Evolutionary conservation across 208 protist genomes (phyloP), one percentile per base, ranked within the genome.

Genomic region (Endotrypanum monterogeii): DNA sequence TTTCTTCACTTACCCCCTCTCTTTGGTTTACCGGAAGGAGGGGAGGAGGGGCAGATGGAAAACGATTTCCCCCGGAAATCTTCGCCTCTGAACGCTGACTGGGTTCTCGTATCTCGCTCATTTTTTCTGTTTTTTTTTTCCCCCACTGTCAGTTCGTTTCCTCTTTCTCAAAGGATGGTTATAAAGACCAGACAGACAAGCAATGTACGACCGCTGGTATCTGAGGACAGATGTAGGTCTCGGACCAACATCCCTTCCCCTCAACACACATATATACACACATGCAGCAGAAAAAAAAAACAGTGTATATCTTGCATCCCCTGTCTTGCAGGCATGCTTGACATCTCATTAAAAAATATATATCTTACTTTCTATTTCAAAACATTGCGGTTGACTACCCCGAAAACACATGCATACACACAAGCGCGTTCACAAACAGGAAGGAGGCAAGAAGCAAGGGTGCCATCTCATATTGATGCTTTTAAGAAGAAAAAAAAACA

Each of bases 291-390:
- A 52, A 16, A 69, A 56, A 68, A 58, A 30, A 62, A 68, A 28
- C 44, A 6, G 11, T 9, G 32, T 20, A 2, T 30, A 46, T 60
- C 5, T 4, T 28, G 28, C 14, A 8, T 20, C 32, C 20, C 25
- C 65, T 39, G 48, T 3, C 65, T 39, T 70, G 7, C 25, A 14
- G 16, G 20, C 28, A 14, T 0, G 30, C 16, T 60, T 28, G 8
- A 1, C 28, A 39, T 7, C 48, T 51, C 25, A 37, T 56, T 55
- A n/a, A n/a, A n/a, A n/a, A n/a, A n/a, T n/a, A 50, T 62, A 50
- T 67, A 41, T 56, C 69, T 70, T 70, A 44, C 25, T 67, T 67
- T 74, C 3, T 67, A 9, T 65, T 48, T 48, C 44, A 48, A 48
- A 48, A 0, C 44, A 48, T 11, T 48, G 44, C 44, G 44, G 44